phyloP scores from a whole-genome alignment of 1,284 basidiomycete species.

The Mixia osmundae region DNA sequence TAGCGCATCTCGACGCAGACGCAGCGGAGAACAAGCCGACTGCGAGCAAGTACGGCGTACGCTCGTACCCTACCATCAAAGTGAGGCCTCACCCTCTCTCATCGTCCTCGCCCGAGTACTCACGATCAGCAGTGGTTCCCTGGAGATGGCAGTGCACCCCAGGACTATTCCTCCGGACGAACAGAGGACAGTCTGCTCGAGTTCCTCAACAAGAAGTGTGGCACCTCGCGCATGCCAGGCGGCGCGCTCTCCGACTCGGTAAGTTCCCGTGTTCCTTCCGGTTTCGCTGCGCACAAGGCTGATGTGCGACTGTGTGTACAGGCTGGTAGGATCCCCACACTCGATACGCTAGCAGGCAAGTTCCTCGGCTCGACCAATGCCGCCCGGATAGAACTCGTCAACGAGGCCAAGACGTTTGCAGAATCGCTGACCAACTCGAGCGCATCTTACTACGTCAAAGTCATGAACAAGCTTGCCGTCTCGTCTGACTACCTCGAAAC shows the following conservation, averaged over 20 bases:
- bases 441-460: slow-evolving; percentile 62
- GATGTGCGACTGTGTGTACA: neutral
- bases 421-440: slow-evolving; percentile 21
- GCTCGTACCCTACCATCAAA: slow-evolving; percentile 65
- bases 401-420: slow-evolving; percentile 28
- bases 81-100: slow-evolving; percentile 1
- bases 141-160: neutral
- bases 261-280: slow-evolving; percentile 13
- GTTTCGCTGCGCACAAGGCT: neutral
- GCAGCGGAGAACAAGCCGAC: slow-evolving; percentile 51
- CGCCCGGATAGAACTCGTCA: slow-evolving; percentile 35
- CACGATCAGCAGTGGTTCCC: neutral
- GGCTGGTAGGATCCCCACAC: slow-evolving; percentile 25
- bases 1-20: slow-evolving; percentile 80
- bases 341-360: slow-evolving; percentile 52
- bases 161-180: slow-evolving; percentile 27
- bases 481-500: slow-evolving; percentile 53
- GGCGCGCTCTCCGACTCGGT: slow-evolving; percentile 55
- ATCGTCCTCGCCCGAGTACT: too few species aligned
- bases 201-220: slow-evolving; percentile 59
- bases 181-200: slow-evolving; percentile 26
- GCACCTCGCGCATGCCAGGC: slow-evolving; percentile 54
- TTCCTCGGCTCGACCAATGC: slow-evolving; percentile 41
- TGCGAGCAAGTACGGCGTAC: slow-evolving; percentile 45
- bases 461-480: slow-evolving; percentile 60